These are phyloP conservation scores for Dendrobium chrysotoxum DNA, from an alignment of 106 monocot genomes.

Conservation along the genomic window DNA sequence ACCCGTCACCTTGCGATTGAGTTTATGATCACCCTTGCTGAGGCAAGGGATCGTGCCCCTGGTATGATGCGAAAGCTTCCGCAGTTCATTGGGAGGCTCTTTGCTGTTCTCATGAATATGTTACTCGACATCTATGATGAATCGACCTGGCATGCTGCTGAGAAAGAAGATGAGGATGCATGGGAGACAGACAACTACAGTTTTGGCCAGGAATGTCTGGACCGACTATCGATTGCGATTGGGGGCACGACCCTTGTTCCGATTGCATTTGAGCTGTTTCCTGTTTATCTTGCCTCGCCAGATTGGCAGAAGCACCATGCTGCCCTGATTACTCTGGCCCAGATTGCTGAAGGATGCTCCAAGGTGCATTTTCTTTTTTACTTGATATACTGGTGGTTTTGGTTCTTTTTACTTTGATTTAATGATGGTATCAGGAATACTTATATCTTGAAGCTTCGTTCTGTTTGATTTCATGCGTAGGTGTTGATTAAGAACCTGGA, in stretches of 20 bases:
- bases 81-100: slow-evolving; percentile 72
- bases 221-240: slow-evolving; percentile 68
- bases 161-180: slow-evolving; percentile 77
- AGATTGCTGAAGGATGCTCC: slow-evolving; percentile 96
- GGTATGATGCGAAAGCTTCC: slow-evolving; percentile 78
- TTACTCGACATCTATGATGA: slow-evolving; percentile 77
- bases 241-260: slow-evolving; percentile 89
- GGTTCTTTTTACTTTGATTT: not conserved
- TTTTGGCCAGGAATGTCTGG: slow-evolving; percentile 82
- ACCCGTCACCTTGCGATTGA: slow-evolving; percentile 83
- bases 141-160: slow-evolving; percentile 66
- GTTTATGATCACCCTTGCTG: slow-evolving; percentile 87
- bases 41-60: slow-evolving; percentile 73
- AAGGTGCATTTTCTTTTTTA: slow-evolving; percentile 30
- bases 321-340: slow-evolving; percentile 83
- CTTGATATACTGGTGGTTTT: not conserved
- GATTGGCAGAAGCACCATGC: slow-evolving; percentile 97
- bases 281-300: slow-evolving; percentile 48
- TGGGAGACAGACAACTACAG: slow-evolving; percentile 78
- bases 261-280: slow-evolving; percentile 66
- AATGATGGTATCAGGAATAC: not conserved
- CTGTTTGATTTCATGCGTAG: slow-evolving; percentile 20
- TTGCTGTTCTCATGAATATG: slow-evolving; percentile 86
- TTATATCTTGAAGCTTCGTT: not conserved
- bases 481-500: slow-evolving; percentile 92